Evolutionary conservation across 148 eudicot genomes (phyloP), one percentile per base, ranked within the genome.

Genomic region (Rhododendron mucronatum): DNA sequence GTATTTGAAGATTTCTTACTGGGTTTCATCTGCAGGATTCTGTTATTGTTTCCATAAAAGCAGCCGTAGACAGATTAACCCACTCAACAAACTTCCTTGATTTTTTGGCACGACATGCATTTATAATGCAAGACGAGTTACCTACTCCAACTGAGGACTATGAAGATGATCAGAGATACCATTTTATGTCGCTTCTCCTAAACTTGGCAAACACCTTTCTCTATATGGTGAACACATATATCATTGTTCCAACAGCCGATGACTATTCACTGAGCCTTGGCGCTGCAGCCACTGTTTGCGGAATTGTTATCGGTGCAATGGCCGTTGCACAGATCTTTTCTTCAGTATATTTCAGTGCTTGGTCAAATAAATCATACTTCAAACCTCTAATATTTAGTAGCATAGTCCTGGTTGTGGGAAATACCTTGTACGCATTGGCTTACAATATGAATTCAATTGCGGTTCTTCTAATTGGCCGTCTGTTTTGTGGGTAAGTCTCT

Each of bases 211-310:
- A 91, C 91, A 95, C 98, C 44, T 95, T 95, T 90, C 89, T 95
- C 3, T 95, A 95, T 87, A 95, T 95, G 98, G 92, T 93, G 83
- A 95, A 95, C 87, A 93, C 98, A 67, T 95, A 95, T 67, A 95
- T 95, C 47, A 92, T 95, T 79, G 98, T 95, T 84, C 98, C 98
- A n/a, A 93, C 98, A 80, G 98, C 98, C 9, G 98, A 95, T 89
- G 95, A 95, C 85, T 95, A 95, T 71, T 89, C 98, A 65, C n/a
- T 88, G 85, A 95, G 96, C 91, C 95, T 95, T 80, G 98, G 96
- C 50, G 96, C 96, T 87, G 95, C 95, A 86, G 94, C 98, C 41
- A 95, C 98, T 45, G 96, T 93, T 80, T 95, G 98, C 83, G 98
- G 98, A 88, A 84, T 95, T 28, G 89, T 95, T 47, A 95, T 95